Evolutionary conservation across 306 rosid species (phyloP).

Genomic region (Nissolia schottii): DNA sequence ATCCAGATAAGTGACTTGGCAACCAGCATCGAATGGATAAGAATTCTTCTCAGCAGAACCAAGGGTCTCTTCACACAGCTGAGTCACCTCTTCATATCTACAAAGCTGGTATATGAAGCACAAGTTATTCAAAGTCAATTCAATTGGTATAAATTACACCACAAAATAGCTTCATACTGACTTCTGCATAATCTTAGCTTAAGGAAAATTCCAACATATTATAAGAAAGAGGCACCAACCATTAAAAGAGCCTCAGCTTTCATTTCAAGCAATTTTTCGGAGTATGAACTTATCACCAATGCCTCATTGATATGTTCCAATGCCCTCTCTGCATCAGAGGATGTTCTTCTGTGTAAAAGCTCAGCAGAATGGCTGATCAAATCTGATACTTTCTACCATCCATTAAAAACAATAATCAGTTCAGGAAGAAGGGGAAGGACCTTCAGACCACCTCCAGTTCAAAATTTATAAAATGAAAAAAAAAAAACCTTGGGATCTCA

Average conservation of each 20-base stretch:
- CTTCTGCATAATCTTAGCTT: conserved; percentile 8
- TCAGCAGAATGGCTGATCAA: conserved; percentile 51
- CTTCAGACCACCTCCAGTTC: conserved; percentile 5
- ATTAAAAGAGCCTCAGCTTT: conserved; percentile 77
- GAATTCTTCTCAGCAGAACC: conserved; percentile 81
- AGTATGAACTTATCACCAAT: conserved; percentile 56
- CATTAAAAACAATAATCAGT: conserved; percentile 31
- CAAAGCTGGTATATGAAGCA: conserved; percentile 54
- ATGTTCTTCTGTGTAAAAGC: conserved; percentile 52
- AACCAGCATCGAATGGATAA: conserved; percentile 28
- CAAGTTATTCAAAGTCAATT: conserved; percentile 30
- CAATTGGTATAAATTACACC: conserved; percentile 8
- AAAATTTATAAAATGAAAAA: conserved; percentile 4
- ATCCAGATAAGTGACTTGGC: conserved; percentile 36
- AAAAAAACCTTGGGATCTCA: neutral
- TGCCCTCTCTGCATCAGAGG: conserved; percentile 54
- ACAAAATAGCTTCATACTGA: conserved; percentile 6
- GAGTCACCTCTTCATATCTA: conserved; percentile 82
- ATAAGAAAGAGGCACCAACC: conserved; percentile 51
- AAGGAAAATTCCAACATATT: conserved; percentile 19
- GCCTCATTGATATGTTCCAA: conserved; percentile 70
- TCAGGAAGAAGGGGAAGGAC: neutral
- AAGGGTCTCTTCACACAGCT: conserved; percentile 67
- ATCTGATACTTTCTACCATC: conserved; percentile 73
- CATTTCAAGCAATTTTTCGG: conserved; percentile 85